phyloP scores from a whole-genome alignment of 305 asterid species.

The Fraxinus paxiana region DNA sequence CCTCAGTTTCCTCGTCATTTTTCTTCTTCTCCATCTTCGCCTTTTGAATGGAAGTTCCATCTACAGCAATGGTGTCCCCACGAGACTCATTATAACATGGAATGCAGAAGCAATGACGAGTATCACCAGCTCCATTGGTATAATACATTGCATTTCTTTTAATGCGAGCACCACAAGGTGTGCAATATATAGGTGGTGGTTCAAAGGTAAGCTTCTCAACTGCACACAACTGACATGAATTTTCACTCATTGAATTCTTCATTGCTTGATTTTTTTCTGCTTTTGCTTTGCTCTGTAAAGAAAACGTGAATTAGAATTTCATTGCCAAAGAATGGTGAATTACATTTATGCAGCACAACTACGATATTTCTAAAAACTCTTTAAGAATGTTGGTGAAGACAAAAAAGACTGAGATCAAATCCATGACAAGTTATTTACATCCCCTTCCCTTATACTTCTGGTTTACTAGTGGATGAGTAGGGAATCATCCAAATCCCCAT shows the following conservation, averaged over 20 bases:
- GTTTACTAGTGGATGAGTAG: background rate
- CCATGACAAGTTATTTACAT: slow-evolving; percentile 9
- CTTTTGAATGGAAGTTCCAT: slow-evolving; percentile 63
- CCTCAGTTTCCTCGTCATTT: slow-evolving; percentile 94
- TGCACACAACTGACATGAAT: slow-evolving; percentile 96
- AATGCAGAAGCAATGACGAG: slow-evolving; percentile 84
- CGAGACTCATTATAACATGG: slow-evolving; percentile 83
- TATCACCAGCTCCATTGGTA: slow-evolving; percentile 77
- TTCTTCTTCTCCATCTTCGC: slow-evolving; percentile 81
- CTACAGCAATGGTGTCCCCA: slow-evolving; percentile 76
- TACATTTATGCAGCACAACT: slow-evolving; percentile 8
- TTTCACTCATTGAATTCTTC: slow-evolving; percentile 88
- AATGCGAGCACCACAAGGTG: slow-evolving; percentile 88
- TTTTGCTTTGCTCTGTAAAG: slow-evolving; percentile 82
- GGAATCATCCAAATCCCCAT: background rate
- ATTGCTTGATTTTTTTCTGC: slow-evolving; percentile 89
- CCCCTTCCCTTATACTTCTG: background rate
- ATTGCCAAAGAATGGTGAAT: slow-evolving; percentile 19
- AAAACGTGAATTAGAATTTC: slow-evolving; percentile 8
- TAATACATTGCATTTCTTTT: slow-evolving; percentile 93
- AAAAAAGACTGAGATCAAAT: slow-evolving; percentile 9
- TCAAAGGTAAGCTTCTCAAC: slow-evolving; percentile 92
- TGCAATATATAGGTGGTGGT: slow-evolving; percentile 86
- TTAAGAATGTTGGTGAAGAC: slow-evolving; percentile 6
- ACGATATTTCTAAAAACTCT: slow-evolving; percentile 16